phyloP scores from a whole-genome alignment of 129 eudicot genomes.

The Dittrichia graveolens region DNA sequence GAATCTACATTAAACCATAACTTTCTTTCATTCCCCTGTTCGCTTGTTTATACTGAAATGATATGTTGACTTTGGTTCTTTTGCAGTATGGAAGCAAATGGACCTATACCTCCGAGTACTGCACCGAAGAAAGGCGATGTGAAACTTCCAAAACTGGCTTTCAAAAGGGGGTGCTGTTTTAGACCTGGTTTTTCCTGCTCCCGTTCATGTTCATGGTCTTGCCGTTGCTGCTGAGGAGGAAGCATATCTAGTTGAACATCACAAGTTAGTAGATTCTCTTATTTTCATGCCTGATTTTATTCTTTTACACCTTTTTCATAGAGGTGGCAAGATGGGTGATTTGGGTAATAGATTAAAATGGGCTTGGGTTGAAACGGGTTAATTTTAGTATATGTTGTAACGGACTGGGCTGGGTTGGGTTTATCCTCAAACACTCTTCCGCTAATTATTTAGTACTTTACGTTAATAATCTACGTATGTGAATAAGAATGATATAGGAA shows the following conservation, averaged over 20 bases:
- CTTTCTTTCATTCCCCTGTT: conserved; percentile 2
- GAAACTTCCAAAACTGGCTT: background rate
- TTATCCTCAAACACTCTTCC: background rate
- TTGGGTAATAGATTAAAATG: background rate
- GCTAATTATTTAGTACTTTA: too few species aligned
- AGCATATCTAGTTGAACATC: conserved; percentile 11
- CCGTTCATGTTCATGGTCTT: conserved; percentile 27
- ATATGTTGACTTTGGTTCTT: conserved; percentile 11
- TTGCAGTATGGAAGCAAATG: conserved; percentile 30
- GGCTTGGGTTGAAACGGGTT: background rate
- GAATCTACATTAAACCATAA: background rate
- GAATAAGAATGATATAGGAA: too few species aligned
- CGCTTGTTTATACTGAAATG: background rate
- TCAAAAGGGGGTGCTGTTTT: conserved; percentile 6
- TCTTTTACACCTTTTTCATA: background rate
- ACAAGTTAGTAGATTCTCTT: conserved; percentile 21
- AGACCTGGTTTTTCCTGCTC: conserved; percentile 13
- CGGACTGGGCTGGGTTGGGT: background rate
- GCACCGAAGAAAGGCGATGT: conserved; percentile 5
- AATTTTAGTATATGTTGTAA: background rate
- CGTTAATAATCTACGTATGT: too few species aligned
- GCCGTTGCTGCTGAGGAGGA: conserved; percentile 33
- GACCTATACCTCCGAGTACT: background rate
- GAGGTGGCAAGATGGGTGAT: background rate
- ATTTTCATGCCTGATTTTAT: background rate